These are phyloP conservation scores for Fomes fomentarius DNA, from an alignment of 1,284 basidiomycete species.

Conservation along the genomic window DNA sequence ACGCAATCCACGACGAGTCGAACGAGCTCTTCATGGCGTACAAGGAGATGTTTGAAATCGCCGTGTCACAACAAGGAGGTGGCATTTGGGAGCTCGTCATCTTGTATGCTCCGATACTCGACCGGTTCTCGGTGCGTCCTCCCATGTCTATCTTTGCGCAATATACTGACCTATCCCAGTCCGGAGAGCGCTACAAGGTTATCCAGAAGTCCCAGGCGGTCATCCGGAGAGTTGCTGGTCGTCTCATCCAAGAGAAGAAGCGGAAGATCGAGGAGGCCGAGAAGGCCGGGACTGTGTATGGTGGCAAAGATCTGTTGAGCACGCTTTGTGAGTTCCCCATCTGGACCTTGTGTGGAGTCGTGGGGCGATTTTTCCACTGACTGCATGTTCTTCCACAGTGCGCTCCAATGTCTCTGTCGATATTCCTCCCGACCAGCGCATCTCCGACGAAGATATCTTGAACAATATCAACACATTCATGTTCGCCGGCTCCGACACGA, in stretches of 20 bases:
- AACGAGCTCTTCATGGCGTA: slow-evolving; percentile 79
- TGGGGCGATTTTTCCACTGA: neutral
- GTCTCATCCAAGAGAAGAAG: slow-evolving; percentile 73
- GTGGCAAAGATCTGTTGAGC: slow-evolving; percentile 67
- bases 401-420: slow-evolving; percentile 73
- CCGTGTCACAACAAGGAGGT: slow-evolving; percentile 55
- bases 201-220: slow-evolving; percentile 59
- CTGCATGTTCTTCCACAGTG: slow-evolving; percentile 51
- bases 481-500: slow-evolving; percentile 87
- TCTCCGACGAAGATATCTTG: slow-evolving; percentile 81
- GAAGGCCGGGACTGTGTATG: slow-evolving; percentile 47
- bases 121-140: slow-evolving; percentile 57
- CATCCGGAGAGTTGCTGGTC: slow-evolving; percentile 69
- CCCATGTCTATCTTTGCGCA: neutral
- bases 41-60: slow-evolving; percentile 80
- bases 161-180: neutral
- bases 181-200: slow-evolving; percentile 13
- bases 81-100: slow-evolving; percentile 50
- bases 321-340: slow-evolving; percentile 54
- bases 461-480: slow-evolving; percentile 86
- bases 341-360: neutral
- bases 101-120: slow-evolving; percentile 64
- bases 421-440: slow-evolving; percentile 64
- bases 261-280: slow-evolving; percentile 62
- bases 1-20: slow-evolving; percentile 73